phyloP scores from a whole-genome alignment of 371 early-diverging fungal genomes.

The Actinomortierella ambigua region DNA sequence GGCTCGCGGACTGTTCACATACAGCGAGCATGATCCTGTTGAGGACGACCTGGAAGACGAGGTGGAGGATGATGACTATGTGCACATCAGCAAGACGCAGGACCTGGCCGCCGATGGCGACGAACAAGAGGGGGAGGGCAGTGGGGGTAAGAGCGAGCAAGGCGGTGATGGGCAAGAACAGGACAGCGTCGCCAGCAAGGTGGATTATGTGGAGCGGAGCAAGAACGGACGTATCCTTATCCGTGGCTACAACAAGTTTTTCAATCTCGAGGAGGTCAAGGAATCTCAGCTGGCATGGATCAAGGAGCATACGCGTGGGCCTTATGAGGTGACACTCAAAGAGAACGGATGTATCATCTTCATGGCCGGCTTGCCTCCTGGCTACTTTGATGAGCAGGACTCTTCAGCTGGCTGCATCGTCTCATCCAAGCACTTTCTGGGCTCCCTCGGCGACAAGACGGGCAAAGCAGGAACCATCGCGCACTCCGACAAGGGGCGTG shows the following conservation, averaged over 20 bases:
- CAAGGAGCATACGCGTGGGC: slow-evolving; percentile 68
- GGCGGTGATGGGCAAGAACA: too few relatives aligned
- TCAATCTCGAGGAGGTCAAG: slow-evolving; percentile 74
- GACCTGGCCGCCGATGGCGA: too few relatives aligned
- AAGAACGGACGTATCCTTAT: slow-evolving; percentile 59
- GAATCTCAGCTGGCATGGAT: slow-evolving; percentile 58
- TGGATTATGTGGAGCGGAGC: too few relatives aligned
- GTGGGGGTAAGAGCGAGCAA: too few relatives aligned
- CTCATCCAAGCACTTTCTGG: slow-evolving; percentile 87
- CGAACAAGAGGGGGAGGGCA: too few relatives aligned
- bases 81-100: too few relatives aligned
- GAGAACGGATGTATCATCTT: slow-evolving; percentile 97
- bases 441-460: slow-evolving; percentile 21
- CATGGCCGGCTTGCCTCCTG: slow-evolving; percentile 69
- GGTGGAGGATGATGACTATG: too few relatives aligned
- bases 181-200: too few relatives aligned
- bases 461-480: slow-evolving; percentile 21
- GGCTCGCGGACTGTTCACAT: slow-evolving; percentile 87
- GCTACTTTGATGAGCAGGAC: slow-evolving; percentile 3
- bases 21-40: slow-evolving; percentile 18
- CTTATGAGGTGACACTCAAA: slow-evolving; percentile 92
- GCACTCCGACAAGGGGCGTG: slow-evolving; percentile 75
- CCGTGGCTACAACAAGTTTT: slow-evolving; percentile 97
- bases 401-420: slow-evolving; percentile 67
- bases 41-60: slow-evolving; percentile 4